phyloP scores from a whole-genome alignment of 495 filamentous ascomycete species.

The Thermothielavioides terrestris region DNA sequence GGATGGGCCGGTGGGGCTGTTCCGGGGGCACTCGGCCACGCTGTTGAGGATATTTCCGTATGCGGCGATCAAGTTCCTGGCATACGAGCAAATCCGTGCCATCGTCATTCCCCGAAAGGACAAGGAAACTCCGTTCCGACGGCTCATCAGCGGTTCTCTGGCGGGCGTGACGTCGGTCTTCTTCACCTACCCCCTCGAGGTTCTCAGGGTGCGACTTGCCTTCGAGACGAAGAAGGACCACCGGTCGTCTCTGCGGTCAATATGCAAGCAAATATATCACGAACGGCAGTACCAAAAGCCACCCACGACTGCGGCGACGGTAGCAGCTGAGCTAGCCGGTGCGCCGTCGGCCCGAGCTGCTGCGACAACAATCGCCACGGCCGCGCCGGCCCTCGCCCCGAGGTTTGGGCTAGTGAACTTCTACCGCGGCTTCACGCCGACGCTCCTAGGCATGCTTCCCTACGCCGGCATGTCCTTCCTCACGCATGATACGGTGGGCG shows the following conservation, averaged over 20 bases:
- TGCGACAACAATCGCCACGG: constrained; percentile 21
- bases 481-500: constrained; percentile 80
- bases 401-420: constrained; percentile 74
- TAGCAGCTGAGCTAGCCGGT: constrained; percentile 4
- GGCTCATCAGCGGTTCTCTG: constrained; percentile 67
- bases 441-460: constrained; percentile 85
- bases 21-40: constrained; percentile 88
- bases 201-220: constrained; percentile 84
- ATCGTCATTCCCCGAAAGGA: constrained; percentile 57
- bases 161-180: constrained; percentile 88
- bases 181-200: constrained; percentile 89
- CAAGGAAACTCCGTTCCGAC: constrained; percentile 71
- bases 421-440: constrained; percentile 87
- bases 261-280: constrained; percentile 75
- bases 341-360: constrained; percentile 16
- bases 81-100: constrained; percentile 88
- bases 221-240: constrained; percentile 75
- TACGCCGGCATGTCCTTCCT: constrained; percentile 98
- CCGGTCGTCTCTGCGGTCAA: constrained; percentile 56
- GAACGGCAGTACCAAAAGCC: constrained; percentile 44
- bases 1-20: constrained; percentile 70
- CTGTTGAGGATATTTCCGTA: constrained; percentile 94
- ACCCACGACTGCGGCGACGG: not conserved
- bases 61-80: constrained; percentile 93
- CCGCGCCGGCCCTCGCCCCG: constrained; percentile 33